Base-by-base conservation (phyloP, 306 rosid genomes). In the Bauhinia variegata region DNA sequence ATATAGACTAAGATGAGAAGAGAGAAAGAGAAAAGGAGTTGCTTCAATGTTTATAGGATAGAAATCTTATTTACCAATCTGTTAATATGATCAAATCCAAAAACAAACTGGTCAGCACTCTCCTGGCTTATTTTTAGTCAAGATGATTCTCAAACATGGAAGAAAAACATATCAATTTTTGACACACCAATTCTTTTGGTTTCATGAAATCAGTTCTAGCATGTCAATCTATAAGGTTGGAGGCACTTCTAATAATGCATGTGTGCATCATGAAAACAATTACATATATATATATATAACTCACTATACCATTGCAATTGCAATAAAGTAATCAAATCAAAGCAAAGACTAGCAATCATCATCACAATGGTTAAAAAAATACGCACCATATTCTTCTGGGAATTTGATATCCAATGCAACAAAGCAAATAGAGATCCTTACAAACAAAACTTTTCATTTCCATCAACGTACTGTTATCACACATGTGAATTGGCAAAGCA, bases 1-100 rank as follows among this genome's bases (percentile, higher is more conserved):
- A 79, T 76, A 62, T 11, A 55, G n/a, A 58, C 9, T 18, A 72
- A 30, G 67, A 34, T 38, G 51, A 68, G 54, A 46, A 52, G 66
- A 28, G 55, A 9, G 18, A 50, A 7, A 31, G 50, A 15, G 46
- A 36, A 36, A 36, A 36, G 8, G 9, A 5, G 41, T 3, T 23
- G 28, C 28, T 23, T 60, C 42, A 4, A n/a, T 17, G 42, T 62
- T 31, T 50, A 53, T 33, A 63, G 19, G 58, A 73, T 10, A 19
- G 34, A 33, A 44, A 5, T 16, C 30, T n/a, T 54, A 47, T 47
- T n/a, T 9, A 4, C 9, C 13, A 39, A 70, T 51, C 4, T 41
- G n/a, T 41, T 10, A 9, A 41, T 11, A 8, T 41, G 12, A 14
- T 41, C 2, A 36, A 36, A 36, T 2, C 9, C 4, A 14, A 11